These are phyloP conservation scores for Xylariaceae sp. DNA, from an alignment of 2,329 filamentous ascomycete species.

Conservation along the genomic window DNA sequence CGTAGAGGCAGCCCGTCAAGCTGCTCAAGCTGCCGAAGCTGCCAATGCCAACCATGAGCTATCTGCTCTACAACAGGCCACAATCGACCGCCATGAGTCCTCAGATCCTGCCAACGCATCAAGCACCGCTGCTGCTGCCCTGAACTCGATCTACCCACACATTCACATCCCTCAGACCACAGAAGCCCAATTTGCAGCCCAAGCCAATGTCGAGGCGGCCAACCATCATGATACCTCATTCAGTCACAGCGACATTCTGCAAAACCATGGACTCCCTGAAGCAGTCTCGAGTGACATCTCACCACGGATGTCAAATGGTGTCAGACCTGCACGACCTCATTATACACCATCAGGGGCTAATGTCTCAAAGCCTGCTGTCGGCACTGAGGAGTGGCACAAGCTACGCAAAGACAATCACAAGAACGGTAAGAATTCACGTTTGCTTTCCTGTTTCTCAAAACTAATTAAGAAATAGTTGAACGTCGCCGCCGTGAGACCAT, in stretches of 20 bases:
- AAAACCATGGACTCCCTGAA: constrained; percentile 35
- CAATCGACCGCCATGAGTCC: constrained; percentile 43
- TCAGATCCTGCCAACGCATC: constrained; percentile 52
- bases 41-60: constrained; percentile 45
- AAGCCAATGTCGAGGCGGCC: constrained; percentile 38
- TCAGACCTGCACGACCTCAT: constrained; percentile 25
- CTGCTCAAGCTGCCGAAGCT: constrained; percentile 34
- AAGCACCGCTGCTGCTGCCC: constrained; percentile 56
- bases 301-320: constrained; percentile 36
- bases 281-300: constrained; percentile 23
- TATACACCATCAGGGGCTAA: constrained; percentile 36
- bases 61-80: constrained; percentile 53
- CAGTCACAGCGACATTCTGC: constrained; percentile 33
- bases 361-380: constrained; percentile 76
- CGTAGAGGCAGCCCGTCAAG: constrained; percentile 44
- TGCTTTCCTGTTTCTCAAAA: background rate
- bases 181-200: constrained; percentile 57
- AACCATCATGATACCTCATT: constrained; percentile 35
- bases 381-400: constrained; percentile 97
- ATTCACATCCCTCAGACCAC: constrained; percentile 55
- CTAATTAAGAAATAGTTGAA: constrained; percentile 62
- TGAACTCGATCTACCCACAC: constrained; percentile 56
- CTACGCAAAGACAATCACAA: constrained; percentile 97
- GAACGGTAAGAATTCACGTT: constrained; percentile 61
- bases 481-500: constrained; percentile 95